Base-by-base conservation (phyloP, 257 asterid genomes). In the Thymus quinquecostatus region DNA sequence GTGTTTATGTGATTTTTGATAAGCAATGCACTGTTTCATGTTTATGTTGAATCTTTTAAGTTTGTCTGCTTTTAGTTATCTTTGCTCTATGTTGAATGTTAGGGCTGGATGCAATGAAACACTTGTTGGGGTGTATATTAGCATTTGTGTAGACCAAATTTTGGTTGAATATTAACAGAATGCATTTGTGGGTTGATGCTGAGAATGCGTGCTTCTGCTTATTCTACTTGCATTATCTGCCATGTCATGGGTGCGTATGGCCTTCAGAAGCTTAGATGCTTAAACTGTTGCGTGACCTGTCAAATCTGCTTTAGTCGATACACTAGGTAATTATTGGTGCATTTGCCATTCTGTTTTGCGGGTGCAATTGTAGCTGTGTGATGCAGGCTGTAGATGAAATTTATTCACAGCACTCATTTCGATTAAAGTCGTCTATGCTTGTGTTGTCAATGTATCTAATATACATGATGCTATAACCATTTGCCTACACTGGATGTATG, bases 381-480 rank as follows among this genome's bases (percentile, higher is more conserved):
- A 60, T 30, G 61, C 50, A 50, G 54, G 55, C 9, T 62, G 59
- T 28, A 3, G 0, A 64, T 66, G 61, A 56, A 64, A 56, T 74
- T 43, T 29, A 21, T 60, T 54, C 40, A 12, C 48, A 29, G 50
- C 38, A 6, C 58, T 44, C 40, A 32, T 33, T 60, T 48, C 2
- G 55, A 48, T 21, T 54, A 54, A 21, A 29, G 54, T 3, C 36
- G 21, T n/a, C 36, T 30, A 2, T 38, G 43, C 30, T 38, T 38
- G 7, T 38, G 6, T 7, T 58, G 57, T 29, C 2, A 8, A 29
- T 21, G 50, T 40, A 10, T 11, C 41, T 62, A 40, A 69, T 8
- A n/a, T 38, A 36, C 49, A 60, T 43, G 70, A 40, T 38, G 32
- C 28, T 43, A 34, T 38, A 28, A 57, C 29, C 64, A 21, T 56